phyloP scores from a whole-genome alignment of 139 green algal genomes.

The Chlorella sorokiniana region DNA sequence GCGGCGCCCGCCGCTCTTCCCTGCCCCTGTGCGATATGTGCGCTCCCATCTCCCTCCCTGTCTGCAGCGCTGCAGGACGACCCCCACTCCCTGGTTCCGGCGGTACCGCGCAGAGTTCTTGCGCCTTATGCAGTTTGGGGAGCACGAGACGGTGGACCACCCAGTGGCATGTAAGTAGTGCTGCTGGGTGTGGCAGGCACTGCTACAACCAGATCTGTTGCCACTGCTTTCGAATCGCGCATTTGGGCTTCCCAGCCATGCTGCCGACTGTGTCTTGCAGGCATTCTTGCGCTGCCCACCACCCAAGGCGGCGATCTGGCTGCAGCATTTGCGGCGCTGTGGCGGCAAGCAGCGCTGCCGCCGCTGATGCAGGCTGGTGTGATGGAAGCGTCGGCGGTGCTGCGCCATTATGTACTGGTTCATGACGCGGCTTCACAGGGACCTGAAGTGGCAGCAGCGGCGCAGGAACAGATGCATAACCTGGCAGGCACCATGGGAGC shows the following conservation, averaged over 20 bases:
- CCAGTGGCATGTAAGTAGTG: conserved; percentile 74
- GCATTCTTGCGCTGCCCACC: conserved; percentile 63
- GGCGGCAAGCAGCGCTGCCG: conserved; percentile 31
- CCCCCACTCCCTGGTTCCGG: conserved; percentile 78
- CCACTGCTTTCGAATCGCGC: too few relatives aligned
- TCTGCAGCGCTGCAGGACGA: background rate
- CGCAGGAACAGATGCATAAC: conserved; percentile 46
- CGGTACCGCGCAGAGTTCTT: conserved; percentile 79
- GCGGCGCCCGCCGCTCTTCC: too few relatives aligned
- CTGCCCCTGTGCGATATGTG: too few relatives aligned
- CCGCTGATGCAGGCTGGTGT: conserved; percentile 58
- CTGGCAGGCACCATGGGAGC: conserved; percentile 48
- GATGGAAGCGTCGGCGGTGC: conserved; percentile 59
- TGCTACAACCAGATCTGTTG: background rate
- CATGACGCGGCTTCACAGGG: conserved; percentile 58
- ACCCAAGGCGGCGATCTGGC: conserved; percentile 48
- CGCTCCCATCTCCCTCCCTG: too few relatives aligned
- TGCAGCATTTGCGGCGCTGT: conserved; percentile 56
- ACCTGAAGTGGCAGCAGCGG: conserved; percentile 23
- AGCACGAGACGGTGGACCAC: conserved; percentile 88
- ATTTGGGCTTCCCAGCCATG: background rate
- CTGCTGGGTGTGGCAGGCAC: background rate
- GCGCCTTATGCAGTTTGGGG: conserved; percentile 77
- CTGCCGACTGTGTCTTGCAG: conserved; percentile 33
- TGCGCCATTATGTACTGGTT: conserved; percentile 72